Evolutionary conservation across 2,329 filamentous ascomycete species (phyloP), one percentile per base, ranked within the genome.

Genomic region (Trichoderma afroharzianum): DNA sequence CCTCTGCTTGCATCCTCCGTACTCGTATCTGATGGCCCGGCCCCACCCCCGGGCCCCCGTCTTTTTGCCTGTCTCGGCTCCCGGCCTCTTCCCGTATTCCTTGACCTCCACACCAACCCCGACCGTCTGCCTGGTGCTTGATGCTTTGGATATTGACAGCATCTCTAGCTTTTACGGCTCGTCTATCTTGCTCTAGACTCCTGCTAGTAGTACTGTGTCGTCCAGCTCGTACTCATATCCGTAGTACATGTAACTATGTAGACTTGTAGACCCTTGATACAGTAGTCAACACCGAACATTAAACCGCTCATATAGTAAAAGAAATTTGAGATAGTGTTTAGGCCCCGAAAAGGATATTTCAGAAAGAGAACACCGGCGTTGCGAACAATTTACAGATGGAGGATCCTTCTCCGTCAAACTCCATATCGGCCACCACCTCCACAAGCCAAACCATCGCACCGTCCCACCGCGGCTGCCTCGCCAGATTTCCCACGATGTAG

Each of bases 61-160:
- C 61, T 61, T 64, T 64, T 58, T 68, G 39, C 55, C 33, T 47
- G 61, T 71, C 61, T 64, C 68, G 68, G 68, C 68, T 71, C 58
- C 68, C 68, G 61, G 68, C 68, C 61, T 63, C 36, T 18, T 21
- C 61, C 61, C 68, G 68, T 57, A 33, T 28, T 57, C 32, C 47
- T 26, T 59, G 33, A 32, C 66, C 28, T 43, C 53, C 50, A 58
- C 68, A 33, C 50, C 47, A 39, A 15, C 66, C n/a, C 18, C 36
- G 24, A 33, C 8, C 7, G 15, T 36, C 28, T 50, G 28, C 28
- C 9, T 28, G 66, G 36, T 61, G 14, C 47, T 50, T 15, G 9
- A 36, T n/a, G 21, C 7, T 43, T 39, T 18, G 12, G 21, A 57
- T 33, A 33, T 36, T 15, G 32, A 39, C 11, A 39, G 30, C 21